phyloP scores from a whole-genome alignment of 768 basidiomycete species.

The Amanita brunnescens region DNA sequence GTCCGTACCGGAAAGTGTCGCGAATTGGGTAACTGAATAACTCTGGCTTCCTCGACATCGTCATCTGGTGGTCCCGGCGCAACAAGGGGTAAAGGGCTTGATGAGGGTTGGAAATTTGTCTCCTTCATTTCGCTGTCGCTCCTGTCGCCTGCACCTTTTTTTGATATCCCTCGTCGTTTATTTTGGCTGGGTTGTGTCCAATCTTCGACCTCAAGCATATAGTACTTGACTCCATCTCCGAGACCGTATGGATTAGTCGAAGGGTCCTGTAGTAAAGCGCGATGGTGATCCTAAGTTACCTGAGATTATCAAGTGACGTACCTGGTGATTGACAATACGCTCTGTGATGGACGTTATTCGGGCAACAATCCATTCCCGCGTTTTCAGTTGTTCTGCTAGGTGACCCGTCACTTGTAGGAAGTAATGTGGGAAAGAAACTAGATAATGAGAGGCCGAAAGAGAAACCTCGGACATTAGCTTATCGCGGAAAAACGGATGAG shows the following conservation, averaged over 20 bases:
- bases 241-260: conserved; percentile 84
- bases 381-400: conserved; percentile 82
- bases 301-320: conserved; percentile 23
- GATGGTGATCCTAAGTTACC: neutral
- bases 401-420: conserved; percentile 86
- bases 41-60: conserved; percentile 63
- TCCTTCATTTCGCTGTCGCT: conserved; percentile 22
- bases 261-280: conserved; percentile 50
- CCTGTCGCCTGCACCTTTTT: conserved; percentile 40
- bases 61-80: conserved; percentile 58
- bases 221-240: conserved; percentile 84
- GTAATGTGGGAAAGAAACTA: conserved; percentile 97
- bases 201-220: conserved; percentile 89
- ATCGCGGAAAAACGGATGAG: neutral
- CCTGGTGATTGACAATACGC: conserved; percentile 73
- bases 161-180: conserved; percentile 49
- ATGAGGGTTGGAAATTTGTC: conserved; percentile 17
- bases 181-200: conserved; percentile 75
- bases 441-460: conserved; percentile 10
- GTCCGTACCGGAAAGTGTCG: conserved; percentile 56
- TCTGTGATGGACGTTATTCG: conserved; percentile 85
- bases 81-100: conserved; percentile 30
- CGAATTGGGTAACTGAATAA: conserved; percentile 56
- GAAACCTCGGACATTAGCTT: neutral
- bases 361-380: conserved; percentile 92